Percentiles rank a stretch among this genome's conserved stretches.
These are phyloP conservation scores for Elongisporangium undulatum DNA, from an alignment of 352 stramenopile genomes.

Conservation along the genomic window DNA sequence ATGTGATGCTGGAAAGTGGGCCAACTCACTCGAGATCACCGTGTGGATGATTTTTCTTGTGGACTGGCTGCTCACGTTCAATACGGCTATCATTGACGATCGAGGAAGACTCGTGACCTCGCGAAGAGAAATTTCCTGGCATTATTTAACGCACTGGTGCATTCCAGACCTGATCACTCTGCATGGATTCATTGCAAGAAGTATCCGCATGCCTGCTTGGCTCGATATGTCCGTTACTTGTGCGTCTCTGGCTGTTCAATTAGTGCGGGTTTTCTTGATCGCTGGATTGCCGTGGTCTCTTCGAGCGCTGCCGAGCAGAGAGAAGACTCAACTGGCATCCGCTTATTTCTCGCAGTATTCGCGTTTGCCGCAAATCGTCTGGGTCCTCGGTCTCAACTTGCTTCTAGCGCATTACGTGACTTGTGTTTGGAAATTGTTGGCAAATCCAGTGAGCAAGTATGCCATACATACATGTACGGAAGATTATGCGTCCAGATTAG, in stretches of 20 bases:
- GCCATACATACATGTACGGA: not conserved
- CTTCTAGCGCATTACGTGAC: slow-evolving; percentile 43
- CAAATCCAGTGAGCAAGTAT: slow-evolving; percentile 1
- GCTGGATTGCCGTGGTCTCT: slow-evolving; percentile 18
- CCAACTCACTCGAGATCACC: too few relatives aligned
- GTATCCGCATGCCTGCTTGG: not conserved
- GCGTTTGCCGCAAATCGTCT: slow-evolving; percentile 29
- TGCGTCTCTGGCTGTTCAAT: slow-evolving; percentile 4
- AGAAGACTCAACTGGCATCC: slow-evolving; percentile 22
- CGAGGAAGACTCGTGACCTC: slow-evolving; percentile 24
- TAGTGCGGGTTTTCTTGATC: slow-evolving; percentile 14
- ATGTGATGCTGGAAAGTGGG: not conserved
- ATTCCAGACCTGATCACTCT: slow-evolving; percentile 11
- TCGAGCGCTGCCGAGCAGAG: slow-evolving; percentile 2
- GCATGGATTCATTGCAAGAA: not conserved
- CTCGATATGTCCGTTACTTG: not conserved
- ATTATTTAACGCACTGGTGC: slow-evolving; percentile 26
- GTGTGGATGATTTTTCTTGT: slow-evolving; percentile 25
- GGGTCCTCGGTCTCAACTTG: slow-evolving; percentile 28
- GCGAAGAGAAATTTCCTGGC: slow-evolving; percentile 23
- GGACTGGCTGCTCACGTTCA: slow-evolving; percentile 41
- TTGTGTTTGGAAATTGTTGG: slow-evolving; percentile 43
- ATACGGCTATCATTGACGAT: slow-evolving; percentile 34
- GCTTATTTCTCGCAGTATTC: slow-evolving; percentile 35
- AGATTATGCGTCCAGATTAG: slow-evolving; percentile 33